Conservation (phyloP, 306 rosid species). For the Medicago ruthenica region DNA sequence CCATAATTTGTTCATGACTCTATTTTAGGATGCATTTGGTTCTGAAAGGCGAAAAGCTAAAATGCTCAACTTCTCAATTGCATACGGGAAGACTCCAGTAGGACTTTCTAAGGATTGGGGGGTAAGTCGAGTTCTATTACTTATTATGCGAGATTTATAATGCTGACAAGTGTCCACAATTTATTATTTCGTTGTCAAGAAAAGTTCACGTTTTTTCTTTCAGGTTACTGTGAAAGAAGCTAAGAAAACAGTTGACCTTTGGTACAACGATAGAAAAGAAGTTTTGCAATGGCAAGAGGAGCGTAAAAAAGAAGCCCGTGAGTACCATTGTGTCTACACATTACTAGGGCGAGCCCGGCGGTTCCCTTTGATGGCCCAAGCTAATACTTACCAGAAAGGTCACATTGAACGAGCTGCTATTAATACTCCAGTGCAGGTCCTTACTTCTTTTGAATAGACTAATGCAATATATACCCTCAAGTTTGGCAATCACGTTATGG, state of each 20-base stretch:
- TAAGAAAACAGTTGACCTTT: slow-evolving; percentile 80
- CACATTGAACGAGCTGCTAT: slow-evolving; percentile 98
- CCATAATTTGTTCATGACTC: slow-evolving; percentile 23
- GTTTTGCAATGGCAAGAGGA: slow-evolving; percentile 77
- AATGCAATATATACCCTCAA: slow-evolving; percentile 27
- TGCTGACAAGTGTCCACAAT: neutral
- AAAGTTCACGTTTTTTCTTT: slow-evolving; percentile 30
- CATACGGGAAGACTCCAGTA: slow-evolving; percentile 93
- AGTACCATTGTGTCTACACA: slow-evolving; percentile 63
- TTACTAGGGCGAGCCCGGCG: slow-evolving; percentile 84
- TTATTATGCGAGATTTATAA: slow-evolving; percentile 17
- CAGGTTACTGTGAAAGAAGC: slow-evolving; percentile 94
- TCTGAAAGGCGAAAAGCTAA: slow-evolving; percentile 97
- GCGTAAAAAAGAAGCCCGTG: slow-evolving; percentile 78
- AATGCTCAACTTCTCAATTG: slow-evolving; percentile 97
- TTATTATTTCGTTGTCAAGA: slow-evolving; percentile 24
- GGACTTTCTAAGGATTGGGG: slow-evolving; percentile 96
- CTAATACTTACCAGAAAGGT: slow-evolving; percentile 70
- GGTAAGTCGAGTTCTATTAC: slow-evolving; percentile 52
- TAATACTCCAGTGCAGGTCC: slow-evolving; percentile 95
- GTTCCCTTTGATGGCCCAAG: slow-evolving; percentile 72
- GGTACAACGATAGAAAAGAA: slow-evolving; percentile 93
- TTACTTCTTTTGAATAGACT: slow-evolving; percentile 34
- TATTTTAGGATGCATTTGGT: slow-evolving; percentile 77
- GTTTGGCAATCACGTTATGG: neutral